Base-by-base conservation (phyloP, 140 eudicot genomes). In the Flaveria floridana region DNA sequence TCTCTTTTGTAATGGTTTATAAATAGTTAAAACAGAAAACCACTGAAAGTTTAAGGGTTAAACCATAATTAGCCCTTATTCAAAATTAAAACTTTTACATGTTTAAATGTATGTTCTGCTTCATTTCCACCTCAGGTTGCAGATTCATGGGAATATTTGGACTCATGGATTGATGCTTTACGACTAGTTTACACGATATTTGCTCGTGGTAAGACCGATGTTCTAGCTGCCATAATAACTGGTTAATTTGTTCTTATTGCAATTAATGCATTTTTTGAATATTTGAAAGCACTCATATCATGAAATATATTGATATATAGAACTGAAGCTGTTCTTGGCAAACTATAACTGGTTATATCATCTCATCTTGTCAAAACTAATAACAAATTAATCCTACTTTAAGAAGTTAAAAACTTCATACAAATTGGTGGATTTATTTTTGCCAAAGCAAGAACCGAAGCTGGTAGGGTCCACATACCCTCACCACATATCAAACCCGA, bases 91-190 rank as follows among this genome's bases (percentile, higher is more conserved):
- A 14, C 23, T 63, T 39, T 20, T 47, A 75, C 47, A 28, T 70
- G 53, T n/a, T 71, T 64, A 51, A 55, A 51, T 16, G 9, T 26
- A 67, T 41, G 37, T 5, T 58, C 65, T 59, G 50, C 52, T 37
- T 82, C 3, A 3, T 81, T 76, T 56, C 48, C 47, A 65, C 87
- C 23, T 65, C 71, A 90, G 97, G 79, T 94, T 82, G 95, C 96
- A 71, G 99, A 94, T 79, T 85, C 99, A 18, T 89, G 99, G 92
- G 99, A 94, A 71, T 83, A 82, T 65, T 76, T 87, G 81, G 99
- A 94, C 70, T 85, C 92, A 26, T 90, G 99, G 99, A 84, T 91
- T 37, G 99, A 94, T 82, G 97, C 99, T 23, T 76, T 94, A 73
- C 95, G 96, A 34, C 81, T 94, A 76, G 96, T 88, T 56, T 94